These are phyloP conservation scores for Austroboletus niveus DNA, from an alignment of 1,284 basidiomycete species.

Conservation along the genomic window DNA sequence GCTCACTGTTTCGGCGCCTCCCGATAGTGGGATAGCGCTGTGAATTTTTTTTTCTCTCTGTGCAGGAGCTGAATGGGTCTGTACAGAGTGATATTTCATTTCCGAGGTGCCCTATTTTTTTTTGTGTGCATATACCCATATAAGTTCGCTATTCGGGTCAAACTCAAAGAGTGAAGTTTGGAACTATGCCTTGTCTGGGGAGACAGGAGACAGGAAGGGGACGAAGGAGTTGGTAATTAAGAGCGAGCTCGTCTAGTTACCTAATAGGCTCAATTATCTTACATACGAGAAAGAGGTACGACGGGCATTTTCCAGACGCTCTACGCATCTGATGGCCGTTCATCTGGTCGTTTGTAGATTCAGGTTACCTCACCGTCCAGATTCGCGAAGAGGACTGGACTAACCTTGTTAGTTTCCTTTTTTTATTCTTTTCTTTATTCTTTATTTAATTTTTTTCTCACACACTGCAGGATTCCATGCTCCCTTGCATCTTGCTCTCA, in stretches of 20 bases:
- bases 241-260: neutral
- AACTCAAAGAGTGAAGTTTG: too few relatives aligned
- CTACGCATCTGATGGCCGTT: slow-evolving; percentile 26
- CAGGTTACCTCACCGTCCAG: neutral
- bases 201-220: neutral
- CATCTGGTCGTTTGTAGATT: slow-evolving; percentile 8
- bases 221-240: neutral
- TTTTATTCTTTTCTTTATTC: neutral
- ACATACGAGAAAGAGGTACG: slow-evolving; percentile 16
- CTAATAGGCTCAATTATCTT: slow-evolving; percentile 1
- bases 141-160: too few relatives aligned
- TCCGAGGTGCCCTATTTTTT: too few relatives aligned
- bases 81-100: too few relatives aligned
- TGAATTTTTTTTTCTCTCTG: too few relatives aligned
- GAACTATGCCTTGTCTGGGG: neutral
- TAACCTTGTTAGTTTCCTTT: neutral
- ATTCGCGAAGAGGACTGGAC: neutral
- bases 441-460: neutral
- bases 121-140: too few relatives aligned
- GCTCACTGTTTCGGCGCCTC: too few relatives aligned
- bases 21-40: too few relatives aligned
- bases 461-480: neutral
- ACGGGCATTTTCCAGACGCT: neutral
- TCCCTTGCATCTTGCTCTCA: neutral
- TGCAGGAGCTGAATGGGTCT: too few relatives aligned